Percentiles rank a stretch among this genome's conserved stretches.
phyloP scores from a whole-genome alignment of 139 green algal genomes.

The Micractinium sp. region DNA sequence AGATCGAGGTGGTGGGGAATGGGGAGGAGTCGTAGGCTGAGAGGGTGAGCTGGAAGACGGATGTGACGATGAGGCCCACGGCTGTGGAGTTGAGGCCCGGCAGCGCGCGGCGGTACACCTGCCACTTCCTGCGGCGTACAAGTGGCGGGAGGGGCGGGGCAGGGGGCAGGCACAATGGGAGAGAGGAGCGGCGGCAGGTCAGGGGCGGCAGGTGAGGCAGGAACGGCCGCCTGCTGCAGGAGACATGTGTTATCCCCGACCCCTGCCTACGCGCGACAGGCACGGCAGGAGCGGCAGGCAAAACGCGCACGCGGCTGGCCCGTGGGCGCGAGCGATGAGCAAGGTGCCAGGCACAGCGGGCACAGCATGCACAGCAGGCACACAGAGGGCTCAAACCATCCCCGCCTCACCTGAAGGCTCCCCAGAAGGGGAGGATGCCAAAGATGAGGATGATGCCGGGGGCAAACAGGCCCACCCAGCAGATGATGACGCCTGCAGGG shows the following conservation, averaged over 20 bases:
- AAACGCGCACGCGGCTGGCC: neutral
- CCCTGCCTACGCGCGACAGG: no score
- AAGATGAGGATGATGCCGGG: slow-evolving; percentile 95
- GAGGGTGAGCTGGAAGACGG: slow-evolving; percentile 85
- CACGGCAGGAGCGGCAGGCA: neutral
- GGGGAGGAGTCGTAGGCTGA: slow-evolving; percentile 62
- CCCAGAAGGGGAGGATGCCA: slow-evolving; percentile 93
- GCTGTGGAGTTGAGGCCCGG: slow-evolving; percentile 85
- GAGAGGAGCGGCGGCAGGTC: no score
- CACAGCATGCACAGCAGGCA: no score
- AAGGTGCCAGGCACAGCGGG: neutral
- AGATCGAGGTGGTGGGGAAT: slow-evolving; percentile 71
- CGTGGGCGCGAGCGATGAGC: no score
- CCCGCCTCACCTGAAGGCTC: slow-evolving; percentile 31
- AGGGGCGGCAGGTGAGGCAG: no score
- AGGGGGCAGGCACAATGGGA: neutral
- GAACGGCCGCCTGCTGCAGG: no score
- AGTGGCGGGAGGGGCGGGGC: slow-evolving; percentile 36
- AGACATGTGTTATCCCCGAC: no score
- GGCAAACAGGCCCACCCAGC: slow-evolving; percentile 90
- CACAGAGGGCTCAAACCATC: neutral
- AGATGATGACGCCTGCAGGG: slow-evolving; percentile 68
- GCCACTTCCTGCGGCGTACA: slow-evolving; percentile 45
- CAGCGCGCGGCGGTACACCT: slow-evolving; percentile 67
- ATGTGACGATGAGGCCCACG: slow-evolving; percentile 89